Base-by-base conservation (phyloP, 2,329 filamentous ascomycete genomes). In the Ascochyta fabae region DNA sequence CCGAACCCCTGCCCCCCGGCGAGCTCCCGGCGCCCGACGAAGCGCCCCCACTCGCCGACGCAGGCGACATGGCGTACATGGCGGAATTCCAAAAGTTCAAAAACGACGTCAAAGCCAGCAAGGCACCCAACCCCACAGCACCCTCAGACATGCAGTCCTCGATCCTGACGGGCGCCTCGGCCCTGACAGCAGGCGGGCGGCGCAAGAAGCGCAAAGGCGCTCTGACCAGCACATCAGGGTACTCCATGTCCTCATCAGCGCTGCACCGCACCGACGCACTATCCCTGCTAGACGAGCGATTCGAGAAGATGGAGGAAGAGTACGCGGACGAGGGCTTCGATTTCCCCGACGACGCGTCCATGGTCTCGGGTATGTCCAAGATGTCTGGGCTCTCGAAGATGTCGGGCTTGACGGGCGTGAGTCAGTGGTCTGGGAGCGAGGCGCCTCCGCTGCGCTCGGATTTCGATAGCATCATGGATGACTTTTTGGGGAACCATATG, bases 141-240 rank as follows among this genome's bases (percentile, higher is more conserved):
- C 83, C 83, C 15, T 88, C 87, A 3, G 88, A 89, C 60, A 69
- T 88, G 42, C 86, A 90, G 68, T 88, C 85, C 2, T 90, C 89
- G 6, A 80, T 88, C 64, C 84, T 89, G 79, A 92, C 89, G 1
- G 76, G 76, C n/a, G 87, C 89, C 0, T 92, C 89, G 0, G 78
- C 76, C 2, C 88, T 90, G 1, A 89, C 88, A 59, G 59, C 67
- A 0, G 91, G 90, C 33, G 92, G 92, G 31, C 86, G 91, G 48
- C 85, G 84, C 59, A 98, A 98, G 87, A 97, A 96, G 85, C 87
- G 94, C 71, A 98, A 96, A 81, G 94, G 93, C 41, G 94, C 95
- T 2, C 79, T 96, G 74, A 98, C 94, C 3, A 91, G 90, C 62
- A 89, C 90, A 0, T 95, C 92, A 0, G 87, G 85, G 55, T 96